A percentile compares a stretch with the other conserved stretches of the same genome.
Evolutionary conservation across 768 basidiomycete genomes (phyloP).

Genomic region (Calocera cornea): DNA sequence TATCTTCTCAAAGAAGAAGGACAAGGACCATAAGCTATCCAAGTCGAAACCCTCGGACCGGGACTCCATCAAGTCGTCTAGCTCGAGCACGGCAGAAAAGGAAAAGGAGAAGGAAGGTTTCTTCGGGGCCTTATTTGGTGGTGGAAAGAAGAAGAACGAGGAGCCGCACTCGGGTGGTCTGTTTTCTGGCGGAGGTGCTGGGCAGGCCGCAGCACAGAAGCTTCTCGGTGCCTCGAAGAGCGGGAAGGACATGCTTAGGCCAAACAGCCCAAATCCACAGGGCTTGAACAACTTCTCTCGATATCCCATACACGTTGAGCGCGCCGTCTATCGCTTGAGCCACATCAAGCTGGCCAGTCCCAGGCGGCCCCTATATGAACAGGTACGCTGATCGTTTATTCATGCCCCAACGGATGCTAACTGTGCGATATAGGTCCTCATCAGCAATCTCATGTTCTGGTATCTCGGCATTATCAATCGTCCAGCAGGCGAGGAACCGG

Average conservation of each 20-base stretch:
- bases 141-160: constrained; percentile 78
- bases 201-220: constrained; percentile 76
- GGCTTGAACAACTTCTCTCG: constrained; percentile 38
- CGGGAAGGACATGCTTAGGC: constrained; percentile 34
- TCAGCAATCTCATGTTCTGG: constrained; percentile 97
- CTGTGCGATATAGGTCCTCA: constrained; percentile 32
- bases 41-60: background rate
- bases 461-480: constrained; percentile 90
- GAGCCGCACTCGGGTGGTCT: constrained; percentile 25
- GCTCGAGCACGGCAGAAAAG: constrained; percentile 24
- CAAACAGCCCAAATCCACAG: background rate
- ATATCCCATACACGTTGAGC: constrained; percentile 96
- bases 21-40: background rate
- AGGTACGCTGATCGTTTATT: constrained; percentile 32
- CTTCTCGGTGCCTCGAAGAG: constrained; percentile 74
- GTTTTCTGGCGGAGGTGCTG: constrained; percentile 33
- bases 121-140: constrained; percentile 82
- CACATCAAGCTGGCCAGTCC: constrained; percentile 99
- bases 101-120: constrained; percentile 66
- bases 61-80: background rate
- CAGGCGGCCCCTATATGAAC: constrained; percentile 88
- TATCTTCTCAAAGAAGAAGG: constrained; percentile 36
- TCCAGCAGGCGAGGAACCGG: constrained; percentile 25
- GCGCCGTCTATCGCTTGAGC: constrained; percentile 91
- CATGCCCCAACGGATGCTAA: background rate